Base-by-base conservation (phyloP, 345 rosid species). In the Pugionium dolabratum region DNA sequence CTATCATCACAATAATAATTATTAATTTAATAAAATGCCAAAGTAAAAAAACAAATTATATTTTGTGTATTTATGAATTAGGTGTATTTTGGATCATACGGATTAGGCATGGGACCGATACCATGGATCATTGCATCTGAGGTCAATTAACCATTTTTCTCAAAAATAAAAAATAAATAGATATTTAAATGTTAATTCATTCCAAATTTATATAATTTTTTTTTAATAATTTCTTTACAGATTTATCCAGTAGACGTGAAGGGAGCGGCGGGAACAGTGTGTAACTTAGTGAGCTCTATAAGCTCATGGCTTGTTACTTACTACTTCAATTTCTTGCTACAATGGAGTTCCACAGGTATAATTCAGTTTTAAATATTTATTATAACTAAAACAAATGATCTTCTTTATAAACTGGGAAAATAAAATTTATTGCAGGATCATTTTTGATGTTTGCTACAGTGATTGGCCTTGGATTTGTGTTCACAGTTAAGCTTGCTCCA, bases 191-290 rank as follows among this genome's bases (percentile, higher is more conserved):
- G 27, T 3, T 29, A 47, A 43, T 63, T 28, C 4, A 8, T 31
- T 41, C 18, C 25, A 32, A 27, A 34, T 54, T 62, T 6, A 7
- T 7, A 39, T 40, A 6, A 11, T 32, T 25, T 2, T 29, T 51
- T 7, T 10, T 2, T 36, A 36, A 37, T 3, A 37, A 37, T 8
- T 8, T 44, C 7, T 57, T 26, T 42, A 5, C 58, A 83, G 84
- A 75, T 83, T 25, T 83, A 76, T 59, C 87, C 87, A 4, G 80
- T 83, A 67, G 81, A 80, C 33, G 79, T 83, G 32, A 85, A 85
- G 39, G 84, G 85, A 1, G 66, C 84, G 32, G 88, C 85, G 0
- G 88, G 88, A 52, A 87, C 89, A 50, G 43, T 83, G 3, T 75
- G 74, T 62, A 79, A 70, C 50, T 32, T 85, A 44, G 71, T 64